Base-by-base conservation (phyloP, 768 basidiomycete genomes). In the Mycena kentingensis region DNA sequence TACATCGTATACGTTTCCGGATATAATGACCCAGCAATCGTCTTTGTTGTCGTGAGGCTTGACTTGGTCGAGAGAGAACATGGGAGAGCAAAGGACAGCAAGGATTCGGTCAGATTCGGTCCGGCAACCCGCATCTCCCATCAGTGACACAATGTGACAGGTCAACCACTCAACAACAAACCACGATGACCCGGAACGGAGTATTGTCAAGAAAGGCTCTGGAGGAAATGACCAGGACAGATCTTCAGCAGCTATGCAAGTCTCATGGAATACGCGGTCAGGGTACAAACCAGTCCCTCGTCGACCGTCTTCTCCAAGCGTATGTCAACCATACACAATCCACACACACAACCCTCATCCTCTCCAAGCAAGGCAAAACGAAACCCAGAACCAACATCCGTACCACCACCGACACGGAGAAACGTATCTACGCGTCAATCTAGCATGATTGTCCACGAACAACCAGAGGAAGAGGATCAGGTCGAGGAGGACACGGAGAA, bases 1-100 rank as follows among this genome's bases (percentile, higher is more conserved):
- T 47, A 91, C 87, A 71, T 93, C 89, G 71, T 93, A 93, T n/a
- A 92, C 90, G 48, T 80, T 75, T 68, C 85, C 81, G 45, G 78
- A 75, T 57, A 93, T 87, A 63, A 93, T 83, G 59, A 93, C 84
- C 91, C 91, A 93, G 64, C 90, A 91, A 16, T 88, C 54, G 24
- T 38, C 34, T n/a, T 35, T 34, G 26, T 42, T 59, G 41, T 79
- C 83, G 67, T 90, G 87, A 44, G 78, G 64, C 24, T 82, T 76
- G 19, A 90, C 77, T 64, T 89, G 78, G 24, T 79, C 66, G 38
- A 87, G 77, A 32, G 73, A 69, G 52, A 75, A 68, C 67, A 80
- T 77, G 35, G 52, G 43, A 52, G 52, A 51, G 51, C 42, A 44
- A 52, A 39, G 49, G 31, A 41, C 44, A 54, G 27, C 36, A 39